Evolutionary conservation across 129 eudicot species (phyloP).

Genomic region (Centella asiatica): DNA sequence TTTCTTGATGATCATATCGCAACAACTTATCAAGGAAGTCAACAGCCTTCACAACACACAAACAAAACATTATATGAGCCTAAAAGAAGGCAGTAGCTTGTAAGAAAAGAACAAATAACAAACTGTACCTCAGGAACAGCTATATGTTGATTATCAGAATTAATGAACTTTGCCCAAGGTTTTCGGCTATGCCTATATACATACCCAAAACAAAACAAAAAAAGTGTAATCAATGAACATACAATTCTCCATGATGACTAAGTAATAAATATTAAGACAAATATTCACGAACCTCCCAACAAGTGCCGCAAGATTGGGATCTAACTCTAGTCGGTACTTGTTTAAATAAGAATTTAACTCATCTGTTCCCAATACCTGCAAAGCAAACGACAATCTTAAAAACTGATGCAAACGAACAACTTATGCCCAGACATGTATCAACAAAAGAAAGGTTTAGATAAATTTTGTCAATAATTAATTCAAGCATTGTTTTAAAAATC

Average conservation of each 20-base stretch:
- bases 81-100: neutral
- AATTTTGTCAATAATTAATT: too few species aligned
- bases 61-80: neutral
- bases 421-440: neutral
- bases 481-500: too few species aligned
- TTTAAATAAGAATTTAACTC: conserved; percentile 67
- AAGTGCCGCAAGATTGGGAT: conserved; percentile 74
- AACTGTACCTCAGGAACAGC: conserved; percentile 75
- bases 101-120: neutral
- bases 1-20: conserved; percentile 87
- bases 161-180: conserved; percentile 75
- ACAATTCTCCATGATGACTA: neutral
- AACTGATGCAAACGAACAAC: neutral
- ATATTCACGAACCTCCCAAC: conserved; percentile 65
- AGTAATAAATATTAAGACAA: neutral
- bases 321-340: conserved; percentile 71
- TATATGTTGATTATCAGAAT: conserved; percentile 76
- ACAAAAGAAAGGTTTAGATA: neutral
- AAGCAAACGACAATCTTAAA: neutral
- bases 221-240: neutral
- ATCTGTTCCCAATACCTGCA: conserved; percentile 82
- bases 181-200: conserved; percentile 65
- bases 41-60: conserved; percentile 46
- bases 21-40: conserved; percentile 87
- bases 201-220: conserved; percentile 1